Evolutionary conservation across 331 rosid species (phyloP).

Genomic region (Cydonia oblonga): DNA sequence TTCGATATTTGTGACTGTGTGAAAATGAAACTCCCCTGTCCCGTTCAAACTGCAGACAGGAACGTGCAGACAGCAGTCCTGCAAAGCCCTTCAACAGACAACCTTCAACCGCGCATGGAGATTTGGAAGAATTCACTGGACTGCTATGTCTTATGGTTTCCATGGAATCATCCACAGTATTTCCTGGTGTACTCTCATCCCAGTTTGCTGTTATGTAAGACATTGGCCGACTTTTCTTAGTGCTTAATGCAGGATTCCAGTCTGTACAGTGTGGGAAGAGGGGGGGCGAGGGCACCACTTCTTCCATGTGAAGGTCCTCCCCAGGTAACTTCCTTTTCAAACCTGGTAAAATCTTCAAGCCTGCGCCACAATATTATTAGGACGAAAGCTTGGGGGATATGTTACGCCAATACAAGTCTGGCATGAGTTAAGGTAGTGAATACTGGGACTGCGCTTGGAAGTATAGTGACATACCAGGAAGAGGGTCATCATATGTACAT

Average conservation of each 20-base stretch:
- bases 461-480: slow-evolving; percentile 40
- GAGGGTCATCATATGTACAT: slow-evolving; percentile 37
- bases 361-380: slow-evolving; percentile 29
- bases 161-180: slow-evolving; percentile 33
- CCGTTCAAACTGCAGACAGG: slow-evolving; percentile 38
- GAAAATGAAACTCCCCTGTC: slow-evolving; percentile 43
- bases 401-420: neutral
- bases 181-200: slow-evolving; percentile 26
- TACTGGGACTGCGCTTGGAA: neutral
- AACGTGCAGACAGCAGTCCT: slow-evolving; percentile 47
- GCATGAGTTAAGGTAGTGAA: neutral
- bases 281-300: slow-evolving; percentile 24
- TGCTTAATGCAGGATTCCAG: slow-evolving; percentile 14
- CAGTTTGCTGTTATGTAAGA: slow-evolving; percentile 15
- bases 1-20: slow-evolving; percentile 7
- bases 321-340: slow-evolving; percentile 62
- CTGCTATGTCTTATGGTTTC: slow-evolving; percentile 37
- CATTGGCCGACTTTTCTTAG: slow-evolving; percentile 40
- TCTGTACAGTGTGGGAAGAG: slow-evolving; percentile 15
- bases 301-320: slow-evolving; percentile 26
- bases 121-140: slow-evolving; percentile 45
- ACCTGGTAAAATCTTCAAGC: slow-evolving; percentile 40
- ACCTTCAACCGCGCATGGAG: slow-evolving; percentile 74
- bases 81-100: slow-evolving; percentile 68
- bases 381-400: neutral